These are phyloP conservation scores for Candida awuae DNA, from an alignment of 805 yeast species.

Conservation along the genomic window DNA sequence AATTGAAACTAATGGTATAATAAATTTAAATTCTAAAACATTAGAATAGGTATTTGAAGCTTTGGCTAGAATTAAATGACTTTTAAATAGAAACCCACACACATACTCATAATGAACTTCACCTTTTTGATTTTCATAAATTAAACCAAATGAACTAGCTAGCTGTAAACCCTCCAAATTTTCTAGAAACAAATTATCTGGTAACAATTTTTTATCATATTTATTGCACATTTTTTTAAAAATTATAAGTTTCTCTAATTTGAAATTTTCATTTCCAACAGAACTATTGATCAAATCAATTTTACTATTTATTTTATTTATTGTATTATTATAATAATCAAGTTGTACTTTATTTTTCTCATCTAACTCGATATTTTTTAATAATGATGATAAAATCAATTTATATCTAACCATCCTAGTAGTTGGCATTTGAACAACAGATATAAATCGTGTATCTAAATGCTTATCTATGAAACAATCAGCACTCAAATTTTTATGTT, in stretches of 20 bases:
- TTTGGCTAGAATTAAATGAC: constrained; percentile 38
- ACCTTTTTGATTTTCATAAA: constrained; percentile 30
- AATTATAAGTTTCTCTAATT: constrained; percentile 13
- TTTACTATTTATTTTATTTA: constrained; percentile 17
- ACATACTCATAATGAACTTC: constrained; percentile 15
- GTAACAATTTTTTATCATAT: constrained; percentile 7
- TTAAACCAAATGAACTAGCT: constrained; percentile 34
- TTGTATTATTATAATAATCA: constrained; percentile 18
- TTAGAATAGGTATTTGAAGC: constrained; percentile 16
- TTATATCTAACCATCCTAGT: constrained; percentile 43
- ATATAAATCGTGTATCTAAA: constrained; percentile 44
- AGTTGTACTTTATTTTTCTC: constrained; percentile 19
- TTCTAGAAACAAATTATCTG: constrained; percentile 30
- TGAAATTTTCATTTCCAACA: constrained; percentile 16
- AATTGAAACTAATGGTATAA: constrained; percentile 39
- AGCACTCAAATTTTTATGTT: constrained; percentile 13
- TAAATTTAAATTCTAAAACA: constrained; percentile 33
- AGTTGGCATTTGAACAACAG: constrained; percentile 48
- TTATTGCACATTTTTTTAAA: constrained; percentile 15
- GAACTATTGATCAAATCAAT: constrained; percentile 20
- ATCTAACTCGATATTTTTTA: constrained; percentile 20
- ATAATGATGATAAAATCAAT: constrained; percentile 39
- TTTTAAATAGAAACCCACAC: constrained; percentile 40
- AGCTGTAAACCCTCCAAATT: constrained; percentile 40
- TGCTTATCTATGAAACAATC: constrained; percentile 31